These are phyloP conservation scores for Arctium lappa DNA, from an alignment of 129 eudicot genomes.

Conservation along the genomic window DNA sequence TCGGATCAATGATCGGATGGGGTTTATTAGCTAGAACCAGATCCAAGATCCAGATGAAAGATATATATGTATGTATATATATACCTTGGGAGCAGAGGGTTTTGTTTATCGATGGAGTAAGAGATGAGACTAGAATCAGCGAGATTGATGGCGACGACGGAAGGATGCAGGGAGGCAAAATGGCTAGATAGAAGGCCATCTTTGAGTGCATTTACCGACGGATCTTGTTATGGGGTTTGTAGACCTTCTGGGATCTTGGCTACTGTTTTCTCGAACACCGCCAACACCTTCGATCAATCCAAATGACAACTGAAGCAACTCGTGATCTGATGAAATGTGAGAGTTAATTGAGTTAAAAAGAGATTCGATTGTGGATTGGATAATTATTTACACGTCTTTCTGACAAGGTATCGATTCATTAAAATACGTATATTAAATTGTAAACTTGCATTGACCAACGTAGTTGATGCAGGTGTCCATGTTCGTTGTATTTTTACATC, in stretches of 20 bases:
- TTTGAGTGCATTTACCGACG: slow-evolving; percentile 58
- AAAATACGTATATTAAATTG: not conserved
- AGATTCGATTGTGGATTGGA: not conserved
- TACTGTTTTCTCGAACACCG: slow-evolving; percentile 84
- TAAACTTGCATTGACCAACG: not conserved
- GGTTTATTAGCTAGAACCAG: not conserved
- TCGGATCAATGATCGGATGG: not conserved
- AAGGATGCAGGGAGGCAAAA: slow-evolving; percentile 60
- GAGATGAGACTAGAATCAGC: slow-evolving; percentile 71
- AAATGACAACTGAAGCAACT: not conserved
- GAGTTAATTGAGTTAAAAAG: not conserved
- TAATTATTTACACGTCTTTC: not conserved
- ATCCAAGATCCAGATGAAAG: not conserved
- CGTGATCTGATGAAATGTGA: not conserved
- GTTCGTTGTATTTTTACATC: not conserved
- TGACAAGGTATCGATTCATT: not conserved
- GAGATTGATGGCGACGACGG: slow-evolving; percentile 67
- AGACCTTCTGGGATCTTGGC: slow-evolving; percentile 84
- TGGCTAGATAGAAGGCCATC: slow-evolving; percentile 60
- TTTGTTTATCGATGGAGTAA: slow-evolving; percentile 57
- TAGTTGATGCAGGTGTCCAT: not conserved
- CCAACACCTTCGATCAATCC: slow-evolving; percentile 53
- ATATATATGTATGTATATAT: too few relatives aligned
- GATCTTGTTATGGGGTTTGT: slow-evolving; percentile 48
- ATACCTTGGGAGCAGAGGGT: slow-evolving; percentile 92